Base-by-base conservation (phyloP, 169 alveolate genomes). In the Plasmodium blacklocki region DNA sequence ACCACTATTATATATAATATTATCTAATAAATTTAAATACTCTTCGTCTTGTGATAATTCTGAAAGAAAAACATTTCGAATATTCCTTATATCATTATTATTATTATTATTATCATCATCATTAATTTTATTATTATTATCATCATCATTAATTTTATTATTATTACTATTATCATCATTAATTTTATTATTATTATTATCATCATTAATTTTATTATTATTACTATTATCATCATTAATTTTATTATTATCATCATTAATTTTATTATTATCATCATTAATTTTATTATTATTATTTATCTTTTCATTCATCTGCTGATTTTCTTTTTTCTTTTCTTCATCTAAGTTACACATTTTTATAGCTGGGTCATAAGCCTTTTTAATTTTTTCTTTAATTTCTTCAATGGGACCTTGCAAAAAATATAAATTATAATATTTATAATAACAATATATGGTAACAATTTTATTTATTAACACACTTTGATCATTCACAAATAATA, bases 401-500 rank as follows among this genome's bases (percentile, higher is more conserved):
- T 66, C 76, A 3, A 52, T n/a, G n/a, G 50, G 12, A 29, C 56
- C 59, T 43, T 14, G 18, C 23, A 78, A 52, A 64, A 49, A 18
- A 14, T 50, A 45, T 0, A 26, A 19, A 15, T 29, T 18, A 32
- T 63, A 52, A 49, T 14, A 29, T 52, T 78, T 64, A 47, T 52
- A 78, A 3, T 58, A 39, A 14, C 78, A 78, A 52, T 50, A 78
- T 23, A 78, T 78, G 7, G 76, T 15, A 18, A 78, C 58, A 1
- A 78, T 23, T 14, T 78, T 63, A 2, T 39, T 14, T 52, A 78
- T 21, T 3, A 78, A 52, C 2, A 49, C 71, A 26, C 50, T 59
- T 45, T 78, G 78, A 8, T 66, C 15, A 66, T 78, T 78, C 15
- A 78, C 21, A 64, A 78, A 78, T 64, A 78, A 15, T 4, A 78